These are phyloP conservation scores for Pulicaria dysenterica DNA, from an alignment of 129 eudicot genomes.

Conservation along the genomic window DNA sequence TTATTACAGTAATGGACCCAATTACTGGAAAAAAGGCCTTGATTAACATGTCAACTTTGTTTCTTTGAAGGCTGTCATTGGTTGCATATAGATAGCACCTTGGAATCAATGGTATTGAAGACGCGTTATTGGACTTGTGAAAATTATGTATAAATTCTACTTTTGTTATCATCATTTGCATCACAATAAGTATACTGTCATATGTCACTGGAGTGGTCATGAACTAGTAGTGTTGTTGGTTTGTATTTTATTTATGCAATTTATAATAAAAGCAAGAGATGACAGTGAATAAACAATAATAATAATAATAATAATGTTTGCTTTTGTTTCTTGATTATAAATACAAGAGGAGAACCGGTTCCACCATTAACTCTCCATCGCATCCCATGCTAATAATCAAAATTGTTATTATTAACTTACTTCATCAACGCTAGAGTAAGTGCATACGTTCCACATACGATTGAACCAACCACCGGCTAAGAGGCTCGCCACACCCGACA, in stretches of 20 bases:
- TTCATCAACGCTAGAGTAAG: conserved; percentile 53
- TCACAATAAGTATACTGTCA: conserved; percentile 9
- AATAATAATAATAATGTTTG: conserved; percentile 15
- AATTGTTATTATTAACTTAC: conserved; percentile 13
- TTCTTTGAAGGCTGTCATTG: conserved; percentile 32
- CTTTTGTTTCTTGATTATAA: conserved; percentile 25
- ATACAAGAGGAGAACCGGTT: conserved; percentile 28
- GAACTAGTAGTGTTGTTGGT: conserved; percentile 2
- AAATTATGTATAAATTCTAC: conserved; percentile 11
- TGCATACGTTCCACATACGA: conserved; percentile 96
- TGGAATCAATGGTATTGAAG: conserved; percentile 31
- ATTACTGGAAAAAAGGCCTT: too few species aligned
- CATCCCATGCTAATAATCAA: neutral
- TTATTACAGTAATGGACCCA: neutral
- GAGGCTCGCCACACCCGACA: conserved; percentile 96
- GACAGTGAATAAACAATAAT: neutral
- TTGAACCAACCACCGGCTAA: conserved; percentile 76
- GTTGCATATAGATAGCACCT: conserved; percentile 19
- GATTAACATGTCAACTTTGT: conserved; percentile 26
- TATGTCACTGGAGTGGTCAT: conserved; percentile 16
- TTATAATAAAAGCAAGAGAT: neutral
- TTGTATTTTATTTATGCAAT: neutral
- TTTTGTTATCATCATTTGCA: conserved; percentile 6
- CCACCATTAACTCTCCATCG: conserved; percentile 19
- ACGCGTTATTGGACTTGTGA: conserved; percentile 15